Evolutionary conservation across 2,329 filamentous ascomycete genomes (phyloP).

Genomic region (Huntiella abstrusa): DNA sequence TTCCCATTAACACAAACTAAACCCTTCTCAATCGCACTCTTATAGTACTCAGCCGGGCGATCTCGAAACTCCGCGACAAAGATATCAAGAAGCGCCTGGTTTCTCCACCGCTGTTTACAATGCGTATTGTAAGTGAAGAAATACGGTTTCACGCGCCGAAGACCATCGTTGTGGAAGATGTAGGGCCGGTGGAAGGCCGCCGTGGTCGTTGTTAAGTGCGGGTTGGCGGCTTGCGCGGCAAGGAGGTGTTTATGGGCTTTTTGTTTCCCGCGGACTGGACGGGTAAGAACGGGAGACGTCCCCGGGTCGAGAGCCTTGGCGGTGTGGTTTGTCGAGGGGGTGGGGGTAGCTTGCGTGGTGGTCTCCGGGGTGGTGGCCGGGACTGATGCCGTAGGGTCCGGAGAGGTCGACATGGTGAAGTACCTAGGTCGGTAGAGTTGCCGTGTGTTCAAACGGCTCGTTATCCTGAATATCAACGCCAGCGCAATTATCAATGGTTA

Average conservation of each 20-base stretch:
- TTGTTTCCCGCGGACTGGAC: constrained; percentile 9
- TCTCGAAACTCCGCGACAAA: constrained; percentile 88
- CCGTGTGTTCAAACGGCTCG: too few relatives aligned
- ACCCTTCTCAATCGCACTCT: constrained; percentile 61
- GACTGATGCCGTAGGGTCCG: not conserved
- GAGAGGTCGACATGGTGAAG: too few relatives aligned
- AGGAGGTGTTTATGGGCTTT: constrained; percentile 10
- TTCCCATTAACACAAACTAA: constrained; percentile 66
- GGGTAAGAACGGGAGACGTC: constrained; percentile 8
- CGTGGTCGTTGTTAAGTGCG: constrained; percentile 6
- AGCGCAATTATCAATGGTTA: too few relatives aligned
- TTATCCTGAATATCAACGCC: too few relatives aligned
- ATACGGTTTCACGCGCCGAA: constrained; percentile 72
- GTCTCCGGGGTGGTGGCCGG: not conserved
- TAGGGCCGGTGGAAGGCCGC: constrained; percentile 45
- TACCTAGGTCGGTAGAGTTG: too few relatives aligned
- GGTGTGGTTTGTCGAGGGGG: constrained; percentile 4
- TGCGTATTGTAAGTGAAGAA: constrained; percentile 88
- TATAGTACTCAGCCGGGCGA: constrained; percentile 70
- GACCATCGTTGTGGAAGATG: constrained; percentile 60
- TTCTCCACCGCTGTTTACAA: constrained; percentile 87
- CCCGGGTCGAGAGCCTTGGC: constrained; percentile 6
- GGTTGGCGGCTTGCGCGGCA: constrained; percentile 7
- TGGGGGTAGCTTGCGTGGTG: not conserved
- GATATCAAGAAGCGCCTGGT: constrained; percentile 62